A percentile compares a stretch with the other conserved stretches of the same genome.
Evolutionary conservation across 768 basidiomycete genomes (phyloP).

Genomic region (Pholiota microspora): DNA sequence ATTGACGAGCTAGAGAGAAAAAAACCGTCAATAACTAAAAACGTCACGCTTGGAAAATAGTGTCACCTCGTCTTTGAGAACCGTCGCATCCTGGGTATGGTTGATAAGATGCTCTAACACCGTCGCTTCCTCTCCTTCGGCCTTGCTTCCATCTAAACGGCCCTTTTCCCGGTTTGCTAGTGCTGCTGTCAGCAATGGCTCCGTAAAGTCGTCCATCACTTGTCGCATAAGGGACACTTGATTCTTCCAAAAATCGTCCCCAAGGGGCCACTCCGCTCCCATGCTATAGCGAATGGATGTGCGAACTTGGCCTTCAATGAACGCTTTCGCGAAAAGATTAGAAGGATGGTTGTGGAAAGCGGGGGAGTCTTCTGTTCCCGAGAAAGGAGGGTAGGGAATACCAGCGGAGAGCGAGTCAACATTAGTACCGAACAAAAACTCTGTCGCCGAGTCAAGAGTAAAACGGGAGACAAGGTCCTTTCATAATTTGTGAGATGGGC

Average conservation of each 20-base stretch:
- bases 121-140: conserved; percentile 28
- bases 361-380: conserved; percentile 25
- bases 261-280: conserved; percentile 32
- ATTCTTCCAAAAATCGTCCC: conserved; percentile 45
- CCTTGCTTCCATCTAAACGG: conserved; percentile 7
- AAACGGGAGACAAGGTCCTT: conserved; percentile 46
- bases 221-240: conserved; percentile 35
- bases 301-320: conserved; percentile 41
- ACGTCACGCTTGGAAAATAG: not conserved
- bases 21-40: conserved; percentile 18
- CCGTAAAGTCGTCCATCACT: conserved; percentile 42
- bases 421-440: conserved; percentile 53
- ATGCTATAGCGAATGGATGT: conserved; percentile 36
- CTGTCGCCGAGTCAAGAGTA: conserved; percentile 60
- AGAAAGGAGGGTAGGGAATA: conserved; percentile 45
- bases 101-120: conserved; percentile 46
- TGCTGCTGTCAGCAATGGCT: conserved; percentile 36
- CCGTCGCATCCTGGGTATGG: conserved; percentile 33
- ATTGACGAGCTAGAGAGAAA: conserved; percentile 38
- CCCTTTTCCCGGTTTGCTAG: conserved; percentile 2
- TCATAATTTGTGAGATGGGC: not conserved
- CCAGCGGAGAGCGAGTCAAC: conserved; percentile 47
- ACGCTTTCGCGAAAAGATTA: conserved; percentile 45
- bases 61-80: conserved; percentile 19
- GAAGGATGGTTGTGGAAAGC: conserved; percentile 32